Base-by-base conservation (phyloP, 345 rosid genomes). In the Reutealis trisperma region DNA sequence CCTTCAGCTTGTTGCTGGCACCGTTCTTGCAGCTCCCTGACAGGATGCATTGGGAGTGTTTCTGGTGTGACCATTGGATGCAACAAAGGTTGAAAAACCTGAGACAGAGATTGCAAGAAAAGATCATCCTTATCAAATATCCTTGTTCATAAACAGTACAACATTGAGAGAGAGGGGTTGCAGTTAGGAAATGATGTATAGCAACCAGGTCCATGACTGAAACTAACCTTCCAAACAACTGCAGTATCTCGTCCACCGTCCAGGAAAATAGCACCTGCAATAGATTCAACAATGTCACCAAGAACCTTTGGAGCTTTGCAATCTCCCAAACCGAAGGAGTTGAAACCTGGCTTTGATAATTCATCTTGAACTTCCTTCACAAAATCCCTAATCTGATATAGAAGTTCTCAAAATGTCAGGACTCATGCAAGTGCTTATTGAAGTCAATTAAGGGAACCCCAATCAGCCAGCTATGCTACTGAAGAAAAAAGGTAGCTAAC, bases 1-100 rank as follows among this genome's bases (percentile, higher is more conserved):
- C 97, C 98, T 90, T 96, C 98, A 34, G 97, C 99, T 81, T 93
- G 97, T 71, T 96, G 98, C 86, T 93, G 99, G 84, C 99, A 96
- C 8, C 98, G 90, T 79, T 96, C 99, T 84, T 96, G 98, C 73
- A 96, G 92, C 87, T 93, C 99, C 82, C 99, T 79, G n/a, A 96
- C 99, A 25, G 99, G 99, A 88, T 96, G 99, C 99, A 96, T 96
- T 12, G 98, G 99, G 41, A 96, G 92, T 32, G 94, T 96, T 76
- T 96, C 99, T 54, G 99, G 99, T 64, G 99, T 96, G 73, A 96
- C 99, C 97, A 96, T 93, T 22, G 99, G 98, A 24, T 92, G 93
- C 85, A 96, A 86, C 77, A 96, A 77, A n/a, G 98, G 98, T 71
- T 92, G 94, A 81, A 96, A 96, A 72, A 89, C 99, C 99, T 93